Conservation (phyloP, 441 rosid species). For the Gossypium schwendimanii region DNA sequence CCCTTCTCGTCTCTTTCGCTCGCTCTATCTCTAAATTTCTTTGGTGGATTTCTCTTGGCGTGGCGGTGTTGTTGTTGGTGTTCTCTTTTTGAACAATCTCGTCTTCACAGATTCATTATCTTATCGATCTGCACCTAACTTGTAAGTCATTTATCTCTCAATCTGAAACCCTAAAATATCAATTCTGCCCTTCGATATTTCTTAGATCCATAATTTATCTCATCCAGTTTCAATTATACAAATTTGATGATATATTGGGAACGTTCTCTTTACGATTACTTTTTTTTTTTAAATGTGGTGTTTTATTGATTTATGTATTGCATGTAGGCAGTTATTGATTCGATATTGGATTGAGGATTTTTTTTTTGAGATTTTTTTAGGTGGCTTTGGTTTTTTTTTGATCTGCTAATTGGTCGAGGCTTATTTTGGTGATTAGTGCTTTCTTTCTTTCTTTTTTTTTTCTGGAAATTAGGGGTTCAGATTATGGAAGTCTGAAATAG, state of each 20-base stretch:
- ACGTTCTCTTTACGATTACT: neutral
- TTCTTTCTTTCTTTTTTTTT: neutral
- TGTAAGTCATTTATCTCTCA: conserved; percentile 32
- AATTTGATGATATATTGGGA: neutral
- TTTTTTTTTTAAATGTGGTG: neutral
- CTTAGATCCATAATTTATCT: neutral
- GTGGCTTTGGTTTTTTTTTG: neutral
- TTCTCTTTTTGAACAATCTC: conserved; percentile 16
- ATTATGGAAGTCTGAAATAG: neutral
- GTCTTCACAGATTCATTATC: conserved; percentile 27
- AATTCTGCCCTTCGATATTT: conserved; percentile 19
- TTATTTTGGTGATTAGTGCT: neutral
- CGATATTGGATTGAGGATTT: neutral
- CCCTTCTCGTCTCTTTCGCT: conserved; percentile 20
- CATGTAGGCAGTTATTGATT: conserved; percentile 19
- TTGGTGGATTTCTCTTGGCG: conserved; percentile 18
- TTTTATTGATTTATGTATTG: neutral
- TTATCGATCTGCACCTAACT: conserved; percentile 22
- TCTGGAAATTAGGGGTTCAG: neutral
- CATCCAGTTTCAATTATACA: neutral
- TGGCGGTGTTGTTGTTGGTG: neutral
- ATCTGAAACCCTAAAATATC: conserved; percentile 27
- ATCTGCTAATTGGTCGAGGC: neutral
- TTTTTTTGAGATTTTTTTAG: neutral
- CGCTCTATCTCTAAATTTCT: neutral